Conservation (phyloP, 2,329 filamentous ascomycete species). For the Aspergillus fumigatiaffinis region DNA sequence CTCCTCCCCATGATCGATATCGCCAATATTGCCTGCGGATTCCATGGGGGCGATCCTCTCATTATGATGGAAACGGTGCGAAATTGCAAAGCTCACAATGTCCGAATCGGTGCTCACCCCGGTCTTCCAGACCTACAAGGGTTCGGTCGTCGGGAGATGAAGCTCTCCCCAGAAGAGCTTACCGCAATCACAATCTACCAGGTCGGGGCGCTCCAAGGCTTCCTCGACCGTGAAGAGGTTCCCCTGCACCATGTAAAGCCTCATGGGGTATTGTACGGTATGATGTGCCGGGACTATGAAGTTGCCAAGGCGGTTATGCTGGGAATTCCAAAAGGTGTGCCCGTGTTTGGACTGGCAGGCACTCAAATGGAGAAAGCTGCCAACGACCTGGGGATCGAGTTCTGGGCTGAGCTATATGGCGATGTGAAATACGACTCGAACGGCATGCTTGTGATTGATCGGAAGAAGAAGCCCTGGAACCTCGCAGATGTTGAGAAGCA, state of each 20-base stretch:
- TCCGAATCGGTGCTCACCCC: conserved; percentile 60
- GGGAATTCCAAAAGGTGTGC: conserved; percentile 49
- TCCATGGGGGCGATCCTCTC: conserved; percentile 58
- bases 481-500: conserved; percentile 39
- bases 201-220: conserved; percentile 58
- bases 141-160: conserved; percentile 61
- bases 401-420: conserved; percentile 53
- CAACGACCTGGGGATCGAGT: conserved; percentile 50
- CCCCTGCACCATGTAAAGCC: conserved; percentile 60
- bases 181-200: conserved; percentile 60
- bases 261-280: conserved; percentile 58
- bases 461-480: conserved; percentile 54
- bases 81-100: conserved; percentile 54
- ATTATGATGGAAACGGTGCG: conserved; percentile 61
- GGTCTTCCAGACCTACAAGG: conserved; percentile 63
- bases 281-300: conserved; percentile 52
- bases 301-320: conserved; percentile 51
- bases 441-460: conserved; percentile 52
- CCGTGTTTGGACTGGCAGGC: conserved; percentile 53
- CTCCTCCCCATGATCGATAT: conserved; percentile 59
- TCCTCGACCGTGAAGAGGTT: conserved; percentile 55
- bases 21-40: conserved; percentile 61
- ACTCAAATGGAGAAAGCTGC: conserved; percentile 54
- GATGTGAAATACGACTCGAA: conserved; percentile 55
- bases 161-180: conserved; percentile 54